These are phyloP conservation scores for Clonostachys solani DNA, from an alignment of 2,329 filamentous ascomycete species.

Conservation along the genomic window DNA sequence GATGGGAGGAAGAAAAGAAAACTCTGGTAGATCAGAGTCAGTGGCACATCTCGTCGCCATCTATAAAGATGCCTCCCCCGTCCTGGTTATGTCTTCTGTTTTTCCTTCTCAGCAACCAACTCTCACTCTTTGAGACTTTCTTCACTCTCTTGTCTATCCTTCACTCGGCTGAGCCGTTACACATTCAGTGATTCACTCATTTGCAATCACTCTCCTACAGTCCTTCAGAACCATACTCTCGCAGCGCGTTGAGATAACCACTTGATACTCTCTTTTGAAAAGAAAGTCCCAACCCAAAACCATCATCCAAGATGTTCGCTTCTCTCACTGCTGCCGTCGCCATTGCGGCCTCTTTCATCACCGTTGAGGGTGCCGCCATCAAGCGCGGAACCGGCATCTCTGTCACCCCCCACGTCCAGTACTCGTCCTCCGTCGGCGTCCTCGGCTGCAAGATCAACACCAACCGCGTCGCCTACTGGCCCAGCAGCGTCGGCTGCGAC, in stretches of 20 bases:
- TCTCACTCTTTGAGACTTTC: too few species aligned
- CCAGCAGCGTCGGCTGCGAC: constrained; percentile 44
- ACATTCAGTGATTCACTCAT: background rate
- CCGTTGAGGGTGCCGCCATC: constrained; percentile 10
- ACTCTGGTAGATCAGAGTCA: too few species aligned
- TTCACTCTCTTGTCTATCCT: background rate
- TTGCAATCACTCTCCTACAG: background rate
- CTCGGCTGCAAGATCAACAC: constrained; percentile 57
- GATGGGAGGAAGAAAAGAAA: too few species aligned
- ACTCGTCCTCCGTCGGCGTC: constrained; percentile 53
- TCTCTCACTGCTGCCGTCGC: constrained; percentile 12
- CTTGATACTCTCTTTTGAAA: background rate
- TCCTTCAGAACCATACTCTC: too few species aligned
- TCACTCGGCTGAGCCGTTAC: background rate
- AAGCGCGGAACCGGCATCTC: constrained; percentile 5
- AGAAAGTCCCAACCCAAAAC: background rate
- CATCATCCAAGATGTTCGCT: constrained; percentile 12
- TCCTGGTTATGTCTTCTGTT: too few species aligned
- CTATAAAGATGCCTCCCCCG: too few species aligned
- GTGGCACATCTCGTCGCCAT: too few species aligned
- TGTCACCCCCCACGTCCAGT: constrained; percentile 52
- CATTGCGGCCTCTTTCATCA: constrained; percentile 12
- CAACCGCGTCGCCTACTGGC: constrained; percentile 60
- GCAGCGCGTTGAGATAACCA: background rate
- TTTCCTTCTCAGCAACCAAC: too few species aligned